Base-by-base conservation (phyloP, 2,329 filamentous ascomycete genomes). In the Xenoacremonium recifei region DNA sequence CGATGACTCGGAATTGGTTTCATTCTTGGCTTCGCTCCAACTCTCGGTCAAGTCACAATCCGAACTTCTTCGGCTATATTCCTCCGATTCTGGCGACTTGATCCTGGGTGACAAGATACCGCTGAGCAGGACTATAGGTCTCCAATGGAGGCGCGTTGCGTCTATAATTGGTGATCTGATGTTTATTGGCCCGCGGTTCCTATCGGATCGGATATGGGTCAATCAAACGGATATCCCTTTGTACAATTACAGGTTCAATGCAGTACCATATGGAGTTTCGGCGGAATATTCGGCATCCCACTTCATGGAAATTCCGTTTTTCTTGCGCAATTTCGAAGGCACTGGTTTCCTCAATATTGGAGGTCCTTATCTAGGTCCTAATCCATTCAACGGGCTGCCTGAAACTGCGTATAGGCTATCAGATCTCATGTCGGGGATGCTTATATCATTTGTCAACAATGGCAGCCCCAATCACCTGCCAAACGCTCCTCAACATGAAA, bases 121-220 rank as follows among this genome's bases (percentile, higher is more conserved):
- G 6, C 19, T 36, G 6, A 53, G 54, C 12, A 34, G 29, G 10
- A 15, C 48, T 2, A 67, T 62, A 30, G 76, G 76, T 5, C 50
- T 58, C 2, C 67, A 77, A 54, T 82, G 70, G 62, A 77, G 80
- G 44, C 76, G 80, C 42, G 70, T 66, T 11, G 70, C 73, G 3
- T 76, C 79, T 3, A 78, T 55, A 20, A 51, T 49, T 69, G 80
- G 80, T 21, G 81, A 85, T 60, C 64, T 66, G 6, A 58, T 65
- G 38, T 77, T 84, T 64, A 76, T 79, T 43, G 74, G 72, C 3
- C 72, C 73, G 18, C 71, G 80, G 4, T 71, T 81, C 3, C 66
- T 71, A 20, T 69, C 75, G 3, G 76, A 73, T 43, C 65, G 79
- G 52, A 66, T 66, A 2, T 81, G 76, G 72, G 66, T n/a, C n/a